Conservation (phyloP, 1,139 yeast genomes). For the Pichia sp. region DNA sequence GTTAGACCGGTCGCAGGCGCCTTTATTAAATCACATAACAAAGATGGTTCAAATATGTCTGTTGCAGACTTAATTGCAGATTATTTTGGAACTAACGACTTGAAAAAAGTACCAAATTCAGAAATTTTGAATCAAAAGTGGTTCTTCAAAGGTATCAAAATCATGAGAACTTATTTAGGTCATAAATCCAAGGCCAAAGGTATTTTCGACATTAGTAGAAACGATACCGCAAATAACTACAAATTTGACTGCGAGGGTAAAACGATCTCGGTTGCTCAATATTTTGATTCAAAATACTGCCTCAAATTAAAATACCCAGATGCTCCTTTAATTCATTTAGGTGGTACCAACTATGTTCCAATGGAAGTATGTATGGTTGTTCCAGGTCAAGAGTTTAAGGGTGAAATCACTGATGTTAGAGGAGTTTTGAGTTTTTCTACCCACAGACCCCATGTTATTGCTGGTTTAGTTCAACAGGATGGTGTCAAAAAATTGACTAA, state of each 20-base stretch:
- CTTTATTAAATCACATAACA: conserved; percentile 17
- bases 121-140: conserved; percentile 10
- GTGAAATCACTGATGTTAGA: conserved; percentile 17
- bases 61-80: conserved; percentile 19
- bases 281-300: conserved; percentile 12
- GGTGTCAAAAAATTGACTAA: conserved; percentile 13
- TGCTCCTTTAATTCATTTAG: conserved; percentile 17
- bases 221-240: conserved; percentile 14
- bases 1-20: conserved; percentile 18
- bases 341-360: conserved; percentile 19
- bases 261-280: conserved; percentile 15
- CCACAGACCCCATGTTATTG: conserved; percentile 20
- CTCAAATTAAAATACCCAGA: conserved; percentile 16
- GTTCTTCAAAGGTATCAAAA: conserved; percentile 18
- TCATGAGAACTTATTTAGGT: conserved; percentile 17
- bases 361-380: conserved; percentile 19
- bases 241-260: conserved; percentile 17
- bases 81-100: conserved; percentile 14
- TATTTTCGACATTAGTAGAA: conserved; percentile 15
- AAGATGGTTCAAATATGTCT: conserved; percentile 18
- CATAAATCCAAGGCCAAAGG: conserved; percentile 17
- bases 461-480: conserved; percentile 20
- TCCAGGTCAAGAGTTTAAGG: conserved; percentile 21
- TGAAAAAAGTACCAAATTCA: conserved; percentile 10
- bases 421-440: conserved; percentile 19